Evolutionary conservation across 495 filamentous ascomycete species (phyloP).

Genomic region (Neurospora discreta): DNA sequence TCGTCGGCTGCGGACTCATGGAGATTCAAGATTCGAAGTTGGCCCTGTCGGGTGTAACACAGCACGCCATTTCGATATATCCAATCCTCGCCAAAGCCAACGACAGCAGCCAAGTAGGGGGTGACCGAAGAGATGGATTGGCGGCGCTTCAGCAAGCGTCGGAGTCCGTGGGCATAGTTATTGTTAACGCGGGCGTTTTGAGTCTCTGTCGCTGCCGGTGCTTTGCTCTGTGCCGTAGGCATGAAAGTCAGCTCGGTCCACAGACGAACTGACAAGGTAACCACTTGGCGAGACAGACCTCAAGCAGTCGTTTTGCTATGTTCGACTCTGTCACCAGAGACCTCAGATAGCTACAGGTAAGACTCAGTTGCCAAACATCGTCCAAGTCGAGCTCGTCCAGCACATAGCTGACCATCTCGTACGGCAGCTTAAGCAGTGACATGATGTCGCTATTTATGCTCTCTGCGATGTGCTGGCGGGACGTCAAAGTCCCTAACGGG

Average conservation of each 20-base stretch:
- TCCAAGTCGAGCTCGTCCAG: slow-evolving; percentile 41
- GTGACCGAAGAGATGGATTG: slow-evolving; percentile 49
- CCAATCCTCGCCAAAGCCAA: slow-evolving; percentile 52
- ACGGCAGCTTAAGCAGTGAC: slow-evolving; percentile 36
- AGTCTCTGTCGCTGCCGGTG: slow-evolving; percentile 48
- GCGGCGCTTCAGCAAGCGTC: slow-evolving; percentile 48
- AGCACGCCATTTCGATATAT: slow-evolving; percentile 52
- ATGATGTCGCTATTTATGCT: slow-evolving; percentile 2
- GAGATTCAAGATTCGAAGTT: slow-evolving; percentile 55
- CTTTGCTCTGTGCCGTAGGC: slow-evolving; percentile 35
- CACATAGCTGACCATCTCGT: slow-evolving; percentile 53
- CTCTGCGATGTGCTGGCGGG: background rate
- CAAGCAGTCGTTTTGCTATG: slow-evolving; percentile 48
- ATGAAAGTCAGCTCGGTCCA: slow-evolving; percentile 3
- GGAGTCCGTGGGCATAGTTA: slow-evolving; percentile 44
- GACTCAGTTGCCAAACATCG: slow-evolving; percentile 38
- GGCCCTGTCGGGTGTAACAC: slow-evolving; percentile 44
- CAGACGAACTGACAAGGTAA: background rate
- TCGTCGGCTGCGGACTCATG: slow-evolving; percentile 41
- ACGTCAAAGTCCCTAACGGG: background rate
- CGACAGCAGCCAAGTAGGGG: slow-evolving; percentile 49
- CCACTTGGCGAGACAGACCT: slow-evolving; percentile 29
- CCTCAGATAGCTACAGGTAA: slow-evolving; percentile 42
- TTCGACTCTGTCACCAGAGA: slow-evolving; percentile 46
- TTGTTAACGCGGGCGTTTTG: slow-evolving; percentile 35